A percentile compares a stretch with the other conserved stretches of the same genome.
Conservation (phyloP, 78 protist species). For the Guillardia theta region DNA sequence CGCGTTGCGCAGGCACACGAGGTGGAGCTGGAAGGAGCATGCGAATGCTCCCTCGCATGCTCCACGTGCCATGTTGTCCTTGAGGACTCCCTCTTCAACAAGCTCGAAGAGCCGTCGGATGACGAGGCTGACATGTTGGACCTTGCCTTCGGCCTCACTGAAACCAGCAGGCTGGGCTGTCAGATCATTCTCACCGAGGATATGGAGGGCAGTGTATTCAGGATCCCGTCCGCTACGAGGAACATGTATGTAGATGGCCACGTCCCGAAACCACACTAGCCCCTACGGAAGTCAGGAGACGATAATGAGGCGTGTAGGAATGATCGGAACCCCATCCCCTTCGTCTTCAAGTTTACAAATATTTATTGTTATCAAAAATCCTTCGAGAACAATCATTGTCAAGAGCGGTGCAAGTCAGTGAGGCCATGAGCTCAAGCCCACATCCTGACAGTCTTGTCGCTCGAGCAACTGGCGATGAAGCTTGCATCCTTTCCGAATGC, state of each 20-base stretch:
- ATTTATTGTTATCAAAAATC: too few relatives aligned
- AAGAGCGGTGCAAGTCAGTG: too few relatives aligned
- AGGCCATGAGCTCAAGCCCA: too few relatives aligned
- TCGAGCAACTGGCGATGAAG: too few relatives aligned
- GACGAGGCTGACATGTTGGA: conserved; percentile 93
- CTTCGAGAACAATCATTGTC: too few relatives aligned
- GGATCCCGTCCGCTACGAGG: conserved; percentile 57
- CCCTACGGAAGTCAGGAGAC: not conserved
- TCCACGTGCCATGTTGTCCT: conserved; percentile 90
- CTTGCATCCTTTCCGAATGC: too few relatives aligned
- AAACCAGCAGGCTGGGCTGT: conserved; percentile 83
- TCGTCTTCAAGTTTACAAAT: too few relatives aligned
- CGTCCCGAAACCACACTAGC: not conserved
- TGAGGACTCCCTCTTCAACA: conserved; percentile 59
- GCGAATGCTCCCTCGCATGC: conserved; percentile 91
- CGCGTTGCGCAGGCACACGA: conserved; percentile 79
- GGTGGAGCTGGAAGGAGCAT: conserved; percentile 84
- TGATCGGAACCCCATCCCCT: too few relatives aligned
- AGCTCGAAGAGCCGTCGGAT: conserved; percentile 77
- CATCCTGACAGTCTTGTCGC: too few relatives aligned
- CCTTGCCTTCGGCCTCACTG: conserved; percentile 77
- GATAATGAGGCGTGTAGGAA: not conserved
- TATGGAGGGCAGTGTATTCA: conserved; percentile 70
- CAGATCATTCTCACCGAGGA: conserved; percentile 74
- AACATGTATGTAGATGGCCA: conserved; percentile 41